Conservation (phyloP, 148 eudicot species). For the Camellia sinensis region DNA sequence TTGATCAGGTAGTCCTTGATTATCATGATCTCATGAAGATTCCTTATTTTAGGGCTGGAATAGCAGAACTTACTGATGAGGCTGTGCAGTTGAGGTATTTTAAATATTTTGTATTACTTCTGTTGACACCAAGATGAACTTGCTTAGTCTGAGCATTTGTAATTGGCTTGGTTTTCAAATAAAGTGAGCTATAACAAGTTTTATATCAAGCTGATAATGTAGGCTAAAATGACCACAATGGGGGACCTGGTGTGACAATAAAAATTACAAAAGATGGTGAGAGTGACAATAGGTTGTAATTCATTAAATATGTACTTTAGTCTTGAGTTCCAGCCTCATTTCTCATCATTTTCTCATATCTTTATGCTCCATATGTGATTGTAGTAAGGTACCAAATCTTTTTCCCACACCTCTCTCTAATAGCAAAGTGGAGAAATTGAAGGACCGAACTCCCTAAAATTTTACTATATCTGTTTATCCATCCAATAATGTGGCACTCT, state of each 20-base stretch:
- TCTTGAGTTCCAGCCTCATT: neutral
- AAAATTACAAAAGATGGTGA: neutral
- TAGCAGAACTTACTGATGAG: constrained; percentile 40
- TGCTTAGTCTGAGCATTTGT: neutral
- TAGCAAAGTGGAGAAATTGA: neutral
- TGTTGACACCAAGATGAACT: neutral
- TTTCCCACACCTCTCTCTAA: neutral
- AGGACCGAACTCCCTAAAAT: neutral
- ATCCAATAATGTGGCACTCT: neutral
- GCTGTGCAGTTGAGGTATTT: constrained; percentile 47
- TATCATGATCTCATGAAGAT: constrained; percentile 57
- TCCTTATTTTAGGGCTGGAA: constrained; percentile 40
- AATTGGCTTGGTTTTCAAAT: neutral
- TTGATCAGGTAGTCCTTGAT: constrained; percentile 43
- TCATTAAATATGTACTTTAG: neutral
- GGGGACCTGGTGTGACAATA: neutral
- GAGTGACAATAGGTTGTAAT: neutral
- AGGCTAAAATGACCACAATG: neutral
- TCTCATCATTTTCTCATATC: neutral
- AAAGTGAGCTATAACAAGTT: neutral
- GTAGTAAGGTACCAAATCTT: neutral
- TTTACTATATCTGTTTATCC: neutral
- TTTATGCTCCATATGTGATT: neutral
- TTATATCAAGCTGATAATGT: neutral
- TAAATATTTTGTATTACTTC: constrained; percentile 2